These are phyloP conservation scores for Aspergillus intermedius DNA, from an alignment of 2,329 filamentous ascomycete genomes.

Conservation along the genomic window DNA sequence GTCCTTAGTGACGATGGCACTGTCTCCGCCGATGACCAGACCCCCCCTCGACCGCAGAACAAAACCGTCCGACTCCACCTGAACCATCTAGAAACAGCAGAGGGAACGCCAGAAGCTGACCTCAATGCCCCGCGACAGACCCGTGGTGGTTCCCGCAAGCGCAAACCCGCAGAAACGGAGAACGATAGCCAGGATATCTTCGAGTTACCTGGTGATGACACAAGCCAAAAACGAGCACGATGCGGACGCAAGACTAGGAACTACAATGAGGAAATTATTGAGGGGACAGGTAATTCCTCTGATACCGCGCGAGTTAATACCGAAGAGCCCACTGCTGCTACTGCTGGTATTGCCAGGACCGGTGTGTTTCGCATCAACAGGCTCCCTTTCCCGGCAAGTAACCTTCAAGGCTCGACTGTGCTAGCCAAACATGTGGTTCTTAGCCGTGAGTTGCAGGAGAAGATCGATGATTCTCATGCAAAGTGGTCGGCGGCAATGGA, in stretches of 20 bases:
- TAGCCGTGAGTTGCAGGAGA: conserved; percentile 51
- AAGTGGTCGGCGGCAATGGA: conserved; percentile 45
- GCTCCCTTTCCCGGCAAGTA: conserved; percentile 7
- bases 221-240: conserved; percentile 3
- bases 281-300: not conserved
- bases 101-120: not conserved
- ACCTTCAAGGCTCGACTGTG: conserved; percentile 15
- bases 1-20: not conserved
- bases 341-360: not conserved
- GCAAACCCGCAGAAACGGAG: conserved; percentile 5
- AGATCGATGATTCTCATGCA: conserved; percentile 51
- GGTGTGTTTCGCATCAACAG: no score
- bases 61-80: conserved; percentile 7
- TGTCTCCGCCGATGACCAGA: conserved; percentile 9
- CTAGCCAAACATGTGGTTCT: conserved; percentile 45
- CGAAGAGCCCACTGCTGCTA: conserved; percentile 1
- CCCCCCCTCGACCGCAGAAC: conserved; percentile 10
- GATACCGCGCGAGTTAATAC: not conserved
- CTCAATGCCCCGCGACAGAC: conserved; percentile 3
- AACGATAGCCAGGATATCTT: not conserved
- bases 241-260: conserved; percentile 6
- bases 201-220: not conserved
- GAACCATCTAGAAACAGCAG: not conserved
- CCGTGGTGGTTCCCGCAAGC: conserved; percentile 1
- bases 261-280: not conserved